A percentile compares a stretch with the other conserved stretches of the same genome.
Conservation (phyloP, 2,329 filamentous ascomycete genomes). For the Salinomyces thailandicus region DNA sequence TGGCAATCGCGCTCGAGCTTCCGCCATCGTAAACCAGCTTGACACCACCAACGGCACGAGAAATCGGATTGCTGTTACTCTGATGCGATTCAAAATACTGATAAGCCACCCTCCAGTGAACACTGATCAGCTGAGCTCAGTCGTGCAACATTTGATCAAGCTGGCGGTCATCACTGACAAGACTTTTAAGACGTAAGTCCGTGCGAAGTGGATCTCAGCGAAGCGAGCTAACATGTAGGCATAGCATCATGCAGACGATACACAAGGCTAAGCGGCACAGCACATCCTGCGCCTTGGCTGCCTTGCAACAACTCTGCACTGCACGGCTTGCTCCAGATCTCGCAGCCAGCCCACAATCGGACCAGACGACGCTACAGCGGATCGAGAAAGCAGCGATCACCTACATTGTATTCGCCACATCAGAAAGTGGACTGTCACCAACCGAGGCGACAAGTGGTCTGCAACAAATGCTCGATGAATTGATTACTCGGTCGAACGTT, state of each 20-base stretch:
- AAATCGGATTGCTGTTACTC: constrained; percentile 49
- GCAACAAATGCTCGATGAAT: constrained; percentile 34
- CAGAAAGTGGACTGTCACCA: constrained; percentile 19
- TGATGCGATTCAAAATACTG: constrained; percentile 60
- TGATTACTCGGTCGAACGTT: constrained; percentile 37
- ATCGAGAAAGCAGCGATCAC: constrained; percentile 60
- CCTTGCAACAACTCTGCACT: constrained; percentile 55
- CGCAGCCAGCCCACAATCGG: not conserved
- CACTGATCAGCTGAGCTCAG: constrained; percentile 32
- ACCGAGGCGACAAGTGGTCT: constrained; percentile 29
- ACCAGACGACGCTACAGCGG: constrained; percentile 41
- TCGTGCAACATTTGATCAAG: constrained; percentile 53
- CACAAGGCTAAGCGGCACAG: constrained; percentile 48
- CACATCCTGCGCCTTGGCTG: constrained; percentile 29
- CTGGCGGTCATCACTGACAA: constrained; percentile 49
- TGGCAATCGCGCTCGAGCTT: constrained; percentile 17
- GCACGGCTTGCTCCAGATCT: constrained; percentile 41
- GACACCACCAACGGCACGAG: constrained; percentile 51
- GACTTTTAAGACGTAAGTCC: constrained; percentile 48
- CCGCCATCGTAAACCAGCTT: constrained; percentile 42
- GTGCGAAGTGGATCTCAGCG: too few species aligned
- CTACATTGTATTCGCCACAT: constrained; percentile 55
- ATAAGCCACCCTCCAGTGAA: constrained; percentile 32
- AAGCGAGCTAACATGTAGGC: not conserved
- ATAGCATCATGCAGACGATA: constrained; percentile 56